Evolutionary conservation across 306 rosid genomes (phyloP), one percentile per base, ranked within the genome.

Genomic region (Citrullus colocynthis): DNA sequence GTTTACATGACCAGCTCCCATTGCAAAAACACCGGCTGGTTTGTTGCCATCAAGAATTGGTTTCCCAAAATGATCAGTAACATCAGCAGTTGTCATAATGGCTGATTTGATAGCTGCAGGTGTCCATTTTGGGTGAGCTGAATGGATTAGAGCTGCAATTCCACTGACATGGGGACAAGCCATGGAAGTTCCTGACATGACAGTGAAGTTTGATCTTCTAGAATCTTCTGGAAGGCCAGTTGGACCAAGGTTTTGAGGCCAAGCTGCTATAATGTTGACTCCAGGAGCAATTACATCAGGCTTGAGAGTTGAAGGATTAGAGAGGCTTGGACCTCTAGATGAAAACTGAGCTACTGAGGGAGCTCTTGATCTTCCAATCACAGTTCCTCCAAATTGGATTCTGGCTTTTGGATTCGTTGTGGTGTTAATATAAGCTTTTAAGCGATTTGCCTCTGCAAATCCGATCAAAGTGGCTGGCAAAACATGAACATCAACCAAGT

Each of bases 201-300:
- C 86, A 2, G 97, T 85, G 87, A 92, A 96, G 83, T 88, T 92
- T 34, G 88, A 96, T 78, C 96, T 84, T 81, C 98, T 88, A 36
- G 83, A 30, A 81, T 96, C 99, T 18, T 91, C 92, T 51, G 91
- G 96, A 83, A 96, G 93, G 78, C 85, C 89, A 4, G 91, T 84
- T 7, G 99, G 98, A 63, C 98, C 99, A 12, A 96, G 79, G 81
- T 92, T 92, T 80, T 92, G 99, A 75, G 98, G 99, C 99, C 99
- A 96, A 79, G 99, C 98, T 24, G 98, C 98, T 83, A 96, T 85
- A 78, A 92, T 92, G 85, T 95, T 95, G 69, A 95, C 99, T 0
- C 99, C 97, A 12, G 97, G 99, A 54, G 99, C 98, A 82, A 96
- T 84, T 44, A 92, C 86, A 75, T 96, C 99, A 20, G 98, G 99